phyloP scores from a whole-genome alignment of 2,329 filamentous ascomycete species.

The Simplicillium sp. region DNA sequence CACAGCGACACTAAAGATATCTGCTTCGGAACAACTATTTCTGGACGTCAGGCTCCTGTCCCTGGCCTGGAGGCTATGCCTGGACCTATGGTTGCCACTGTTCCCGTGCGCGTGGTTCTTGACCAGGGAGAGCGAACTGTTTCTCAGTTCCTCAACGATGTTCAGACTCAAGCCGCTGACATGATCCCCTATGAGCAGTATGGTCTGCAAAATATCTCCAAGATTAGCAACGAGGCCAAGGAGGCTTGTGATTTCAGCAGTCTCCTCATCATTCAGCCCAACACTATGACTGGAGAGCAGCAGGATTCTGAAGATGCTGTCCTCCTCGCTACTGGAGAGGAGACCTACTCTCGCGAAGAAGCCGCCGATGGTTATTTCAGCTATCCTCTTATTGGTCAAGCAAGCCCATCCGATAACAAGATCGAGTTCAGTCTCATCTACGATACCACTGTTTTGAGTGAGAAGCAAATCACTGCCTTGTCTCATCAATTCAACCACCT shows the following conservation, averaged over 20 bases:
- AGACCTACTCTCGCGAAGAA: constrained; percentile 11
- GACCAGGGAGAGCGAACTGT: constrained; percentile 24
- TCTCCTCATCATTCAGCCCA: constrained; percentile 17
- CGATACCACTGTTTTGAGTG: constrained; percentile 4
- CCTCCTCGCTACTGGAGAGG: constrained; percentile 7
- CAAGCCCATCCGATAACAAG: constrained; percentile 5
- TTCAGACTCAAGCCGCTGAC: constrained; percentile 14
- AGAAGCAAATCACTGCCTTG: constrained; percentile 8
- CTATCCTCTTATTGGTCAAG: no score
- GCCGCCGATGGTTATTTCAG: no score
- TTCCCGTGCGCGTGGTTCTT: constrained; percentile 37
- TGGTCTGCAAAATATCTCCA: constrained; percentile 20
- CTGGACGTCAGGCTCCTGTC: constrained; percentile 35
- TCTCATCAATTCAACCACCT: constrained; percentile 10
- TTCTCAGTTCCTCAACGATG: constrained; percentile 29
- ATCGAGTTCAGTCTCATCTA: constrained; percentile 13
- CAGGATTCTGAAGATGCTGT: constrained; percentile 2
- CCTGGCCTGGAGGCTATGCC: constrained; percentile 36
- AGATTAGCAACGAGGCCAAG: constrained; percentile 4
- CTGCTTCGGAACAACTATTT: constrained; percentile 45
- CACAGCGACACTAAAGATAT: constrained; percentile 39
- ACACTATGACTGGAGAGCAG: neutral
- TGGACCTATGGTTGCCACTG: constrained; percentile 45
- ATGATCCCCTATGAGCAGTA: constrained; percentile 18
- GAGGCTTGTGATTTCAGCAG: constrained; percentile 15